Evolutionary conservation across 2,329 filamentous ascomycete genomes (phyloP), one percentile per base, ranked within the genome.

Genomic region (Curvularia sp.): DNA sequence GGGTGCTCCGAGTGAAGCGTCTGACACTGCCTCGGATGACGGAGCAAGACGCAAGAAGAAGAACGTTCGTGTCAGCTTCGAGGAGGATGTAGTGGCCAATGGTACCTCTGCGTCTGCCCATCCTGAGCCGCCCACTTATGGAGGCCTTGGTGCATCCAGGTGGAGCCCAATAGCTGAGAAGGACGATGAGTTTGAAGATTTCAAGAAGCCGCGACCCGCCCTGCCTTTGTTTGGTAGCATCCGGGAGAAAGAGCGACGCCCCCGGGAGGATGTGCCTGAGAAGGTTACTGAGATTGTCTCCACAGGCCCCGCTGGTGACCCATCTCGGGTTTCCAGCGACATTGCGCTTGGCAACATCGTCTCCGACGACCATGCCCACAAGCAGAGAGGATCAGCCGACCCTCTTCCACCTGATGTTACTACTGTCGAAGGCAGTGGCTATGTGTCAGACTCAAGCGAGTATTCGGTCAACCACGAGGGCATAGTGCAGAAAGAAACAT

Each of bases 201-300:
- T 87, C 13, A 91, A 92, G 88, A 87, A 87, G 64, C 90, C 90
- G n/a, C 81, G 89, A 30, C 89, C 90, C 6, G 87, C 87, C 1
- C 78, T 93, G 36, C 90, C 90, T 1, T 88, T 84, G 1, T 93
- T 93, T 74, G 90, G 90, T 18, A 93, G 90, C 68, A 82, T 93
- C 21, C 83, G 89, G 21, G 86, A 88, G 27, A 87, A 85, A 74
- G 87, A 86, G 63, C 71, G 77, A 7, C 82, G 79, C 38, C 57
- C 74, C 55, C 82, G 86, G 49, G 66, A 77, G 13, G 79, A 79
- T 0, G 79, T 83, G 38, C 78, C 82, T 19, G 89, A 81, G 48
- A 83, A 84, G 59, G 80, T 82, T 32, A 82, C 83, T 10, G 79
- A 81, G 63, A 81, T 77, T 4, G 72, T 78, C 10, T 73, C 77